Percentiles rank a stretch among this genome's conserved stretches.
phyloP scores from a whole-genome alignment of 805 yeast species.

The Kodamaea hsintzibuensis region DNA sequence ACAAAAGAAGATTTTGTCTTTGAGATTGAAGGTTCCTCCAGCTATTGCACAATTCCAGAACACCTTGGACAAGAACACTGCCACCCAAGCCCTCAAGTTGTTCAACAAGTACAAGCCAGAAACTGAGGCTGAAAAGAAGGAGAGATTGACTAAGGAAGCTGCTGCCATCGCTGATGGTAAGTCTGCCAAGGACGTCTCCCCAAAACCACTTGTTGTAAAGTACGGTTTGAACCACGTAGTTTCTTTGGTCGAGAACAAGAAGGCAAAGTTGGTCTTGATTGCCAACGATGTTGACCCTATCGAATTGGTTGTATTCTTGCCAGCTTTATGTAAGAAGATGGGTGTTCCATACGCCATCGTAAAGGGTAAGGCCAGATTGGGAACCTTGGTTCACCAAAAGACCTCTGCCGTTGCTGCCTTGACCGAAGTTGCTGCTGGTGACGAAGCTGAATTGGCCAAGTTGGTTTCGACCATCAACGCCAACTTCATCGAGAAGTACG shows the following conservation, averaged over 20 bases:
- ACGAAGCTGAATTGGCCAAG: conserved; percentile 91
- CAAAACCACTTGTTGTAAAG: conserved; percentile 95
- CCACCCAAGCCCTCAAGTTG: conserved; percentile 93
- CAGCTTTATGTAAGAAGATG: conserved; percentile 99
- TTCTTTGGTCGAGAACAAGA: conserved; percentile 95
- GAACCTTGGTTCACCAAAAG: conserved; percentile 86
- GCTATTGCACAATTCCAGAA: conserved; percentile 95
- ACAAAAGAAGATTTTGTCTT: conserved; percentile 92
- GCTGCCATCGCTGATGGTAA: conserved; percentile 98
- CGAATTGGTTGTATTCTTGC: conserved; percentile 94
- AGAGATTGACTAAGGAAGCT: conserved; percentile 97
- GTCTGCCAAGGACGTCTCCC: conserved; percentile 93
- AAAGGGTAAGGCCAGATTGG: conserved; percentile 49
- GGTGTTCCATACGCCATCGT: conserved; percentile 77
- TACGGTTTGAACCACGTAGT: conserved; percentile 99
- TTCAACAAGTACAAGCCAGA: conserved; percentile 99
- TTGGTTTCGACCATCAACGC: conserved; percentile 90
- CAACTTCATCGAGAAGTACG: conserved; percentile 92
- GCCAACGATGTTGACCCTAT: conserved; percentile 99
- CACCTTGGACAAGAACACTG: conserved; percentile 98
- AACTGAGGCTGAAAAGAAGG: conserved; percentile 96
- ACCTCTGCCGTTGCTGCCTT: conserved; percentile 96
- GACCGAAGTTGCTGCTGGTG: conserved; percentile 92
- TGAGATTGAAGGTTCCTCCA: conserved; percentile 99
- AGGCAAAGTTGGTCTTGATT: conserved; percentile 94